Evolutionary conservation across 176 grass and related monocot species (phyloP).

Genomic region (Echinochloa phyllopogon): DNA sequence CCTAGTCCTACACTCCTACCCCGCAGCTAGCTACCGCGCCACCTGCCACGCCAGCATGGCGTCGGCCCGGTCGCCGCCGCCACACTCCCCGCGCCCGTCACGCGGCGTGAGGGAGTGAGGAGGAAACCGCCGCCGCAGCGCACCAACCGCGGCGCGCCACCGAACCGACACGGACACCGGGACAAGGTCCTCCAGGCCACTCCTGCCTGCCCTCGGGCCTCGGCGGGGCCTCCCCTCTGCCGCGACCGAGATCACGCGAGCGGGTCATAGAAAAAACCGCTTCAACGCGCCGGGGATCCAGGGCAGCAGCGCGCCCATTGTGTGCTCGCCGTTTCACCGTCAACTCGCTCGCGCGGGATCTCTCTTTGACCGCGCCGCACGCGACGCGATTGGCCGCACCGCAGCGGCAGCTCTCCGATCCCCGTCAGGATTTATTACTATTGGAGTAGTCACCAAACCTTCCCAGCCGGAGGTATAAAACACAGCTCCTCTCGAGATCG

Average conservation of each 20-base stretch:
- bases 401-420: not conserved
- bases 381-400: not conserved
- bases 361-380: conserved; percentile 42
- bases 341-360: conserved; percentile 11
- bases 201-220: not conserved
- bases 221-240: too few relatives aligned
- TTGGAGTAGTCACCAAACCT: conserved; percentile 4
- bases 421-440: not conserved
- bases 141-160: conserved; percentile 12
- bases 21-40: not conserved
- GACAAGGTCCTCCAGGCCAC: not conserved
- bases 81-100: not conserved
- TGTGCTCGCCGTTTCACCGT: not conserved
- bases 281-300: conserved; percentile 26
- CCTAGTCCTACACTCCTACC: too few relatives aligned
- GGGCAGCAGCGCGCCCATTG: not conserved
- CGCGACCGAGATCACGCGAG: too few relatives aligned
- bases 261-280: conserved; percentile 13
- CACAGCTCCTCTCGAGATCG: not conserved
- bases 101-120: not conserved
- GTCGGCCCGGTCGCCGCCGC: not conserved
- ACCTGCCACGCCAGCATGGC: not conserved
- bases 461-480: not conserved
- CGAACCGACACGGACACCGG: not conserved
- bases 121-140: conserved; percentile 3